Evolutionary conservation across 257 asterid species (phyloP).

Genomic region (Salvia miltiorrhiza): DNA sequence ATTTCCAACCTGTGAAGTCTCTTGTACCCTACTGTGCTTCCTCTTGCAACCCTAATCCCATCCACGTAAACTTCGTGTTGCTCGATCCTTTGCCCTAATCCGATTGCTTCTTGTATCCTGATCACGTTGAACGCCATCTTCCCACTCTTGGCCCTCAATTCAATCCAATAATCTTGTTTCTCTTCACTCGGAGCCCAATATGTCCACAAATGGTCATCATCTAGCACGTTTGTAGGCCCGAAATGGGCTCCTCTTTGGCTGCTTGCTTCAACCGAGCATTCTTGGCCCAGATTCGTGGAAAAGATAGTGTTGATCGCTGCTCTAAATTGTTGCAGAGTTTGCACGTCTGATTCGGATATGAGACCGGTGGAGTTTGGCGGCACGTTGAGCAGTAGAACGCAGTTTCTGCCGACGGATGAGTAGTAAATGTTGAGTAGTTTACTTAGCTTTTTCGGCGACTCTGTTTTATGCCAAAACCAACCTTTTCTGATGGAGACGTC

Average conservation of each 20-base stretch:
- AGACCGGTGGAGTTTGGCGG: constrained; percentile 81
- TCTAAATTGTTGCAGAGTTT: constrained; percentile 48
- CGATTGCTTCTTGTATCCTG: constrained; percentile 87
- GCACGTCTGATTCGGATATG: constrained; percentile 60
- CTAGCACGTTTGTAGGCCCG: constrained; percentile 64
- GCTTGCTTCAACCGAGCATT: constrained; percentile 46
- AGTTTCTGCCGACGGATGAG: constrained; percentile 83
- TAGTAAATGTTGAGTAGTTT: constrained; percentile 66
- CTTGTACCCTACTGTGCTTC: constrained; percentile 85
- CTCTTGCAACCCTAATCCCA: constrained; percentile 44
- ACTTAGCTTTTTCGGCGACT: constrained; percentile 57
- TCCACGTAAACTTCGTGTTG: constrained; percentile 59
- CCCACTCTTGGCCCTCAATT: constrained; percentile 35
- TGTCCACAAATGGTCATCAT: constrained; percentile 72
- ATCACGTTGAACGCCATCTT: constrained; percentile 67
- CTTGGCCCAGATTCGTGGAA: constrained; percentile 44
- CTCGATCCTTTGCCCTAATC: constrained; percentile 75
- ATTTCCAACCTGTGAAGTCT: constrained; percentile 65
- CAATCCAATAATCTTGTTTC: constrained; percentile 51
- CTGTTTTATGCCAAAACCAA: constrained; percentile 90
- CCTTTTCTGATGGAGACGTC: constrained; percentile 82
- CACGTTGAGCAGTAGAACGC: constrained; percentile 72
- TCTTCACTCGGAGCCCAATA: constrained; percentile 80
- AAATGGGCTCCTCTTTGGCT: constrained; percentile 73
- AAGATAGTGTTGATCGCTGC: constrained; percentile 62